phyloP scores from a whole-genome alignment of 441 rosid species.

The Pelargonium myrrhifolium region DNA sequence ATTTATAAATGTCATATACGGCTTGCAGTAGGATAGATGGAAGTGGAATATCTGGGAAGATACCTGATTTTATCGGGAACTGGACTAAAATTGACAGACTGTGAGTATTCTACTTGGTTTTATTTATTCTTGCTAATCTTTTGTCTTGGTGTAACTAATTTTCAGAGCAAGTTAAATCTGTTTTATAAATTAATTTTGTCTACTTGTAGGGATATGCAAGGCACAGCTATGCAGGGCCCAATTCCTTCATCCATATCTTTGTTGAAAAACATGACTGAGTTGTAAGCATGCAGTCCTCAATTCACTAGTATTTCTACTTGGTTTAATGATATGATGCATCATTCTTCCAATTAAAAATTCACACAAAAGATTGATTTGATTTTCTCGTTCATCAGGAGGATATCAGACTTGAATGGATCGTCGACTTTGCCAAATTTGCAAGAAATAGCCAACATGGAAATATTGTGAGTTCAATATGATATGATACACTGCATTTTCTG shows the following conservation, averaged over 20 bases:
- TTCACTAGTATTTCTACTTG: not conserved
- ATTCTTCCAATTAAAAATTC: not conserved
- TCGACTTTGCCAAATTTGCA: conserved; percentile 46
- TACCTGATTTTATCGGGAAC: conserved; percentile 73
- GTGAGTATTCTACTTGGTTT: conserved; percentile 33
- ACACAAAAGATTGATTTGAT: not conserved
- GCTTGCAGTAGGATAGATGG: conserved; percentile 76
- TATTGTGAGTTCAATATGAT: conserved; percentile 44
- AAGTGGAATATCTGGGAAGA: conserved; percentile 52
- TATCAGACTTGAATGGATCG: conserved; percentile 59
- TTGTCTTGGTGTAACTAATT: conserved; percentile 4
- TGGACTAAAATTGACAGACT: conserved; percentile 54
- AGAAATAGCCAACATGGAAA: conserved; percentile 19
- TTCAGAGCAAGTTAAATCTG: not conserved
- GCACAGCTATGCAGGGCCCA: conserved; percentile 80
- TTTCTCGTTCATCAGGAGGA: conserved; percentile 43
- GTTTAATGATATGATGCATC: not conserved
- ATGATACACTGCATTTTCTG: not conserved
- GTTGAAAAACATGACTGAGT: conserved; percentile 32
- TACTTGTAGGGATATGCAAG: conserved; percentile 55
- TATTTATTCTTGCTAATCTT: not conserved
- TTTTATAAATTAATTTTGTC: not conserved
- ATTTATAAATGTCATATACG: conserved; percentile 9
- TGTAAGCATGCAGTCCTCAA: conserved; percentile 36
- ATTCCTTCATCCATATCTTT: conserved; percentile 55